Evolutionary conservation across 2,329 filamentous ascomycete species (phyloP).

Genomic region (Cordyceps javanica): DNA sequence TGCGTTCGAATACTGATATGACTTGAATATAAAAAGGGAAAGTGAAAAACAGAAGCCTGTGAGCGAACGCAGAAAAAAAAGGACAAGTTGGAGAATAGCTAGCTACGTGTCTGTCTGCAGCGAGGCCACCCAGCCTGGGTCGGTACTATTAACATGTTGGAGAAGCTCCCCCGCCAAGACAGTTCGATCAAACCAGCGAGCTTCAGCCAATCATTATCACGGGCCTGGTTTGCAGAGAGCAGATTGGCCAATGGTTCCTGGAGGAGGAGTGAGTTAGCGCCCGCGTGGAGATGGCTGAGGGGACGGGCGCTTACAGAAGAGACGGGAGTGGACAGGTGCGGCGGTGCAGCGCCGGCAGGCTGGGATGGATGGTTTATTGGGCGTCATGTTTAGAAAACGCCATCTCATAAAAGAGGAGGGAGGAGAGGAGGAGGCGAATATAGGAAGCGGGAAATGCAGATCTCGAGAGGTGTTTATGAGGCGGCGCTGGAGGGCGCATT

Average conservation of each 20-base stretch:
- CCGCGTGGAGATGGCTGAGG: background rate
- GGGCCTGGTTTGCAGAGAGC: background rate
- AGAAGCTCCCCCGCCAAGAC: background rate
- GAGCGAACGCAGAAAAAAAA: background rate
- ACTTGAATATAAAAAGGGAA: background rate
- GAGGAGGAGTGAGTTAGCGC: background rate
- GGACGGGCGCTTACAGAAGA: slow-evolving; percentile 2
- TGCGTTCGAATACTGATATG: too few species aligned
- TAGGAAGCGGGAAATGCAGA: too few species aligned
- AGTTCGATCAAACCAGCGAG: background rate
- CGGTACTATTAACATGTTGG: background rate
- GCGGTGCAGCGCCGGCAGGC: background rate
- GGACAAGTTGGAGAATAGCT: background rate
- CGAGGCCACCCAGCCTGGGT: too few species aligned
- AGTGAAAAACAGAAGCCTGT: background rate
- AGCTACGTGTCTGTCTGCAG: background rate
- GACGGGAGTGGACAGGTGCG: background rate
- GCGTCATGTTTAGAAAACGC: too few species aligned
- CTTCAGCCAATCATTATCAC: background rate
- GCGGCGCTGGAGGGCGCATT: too few species aligned
- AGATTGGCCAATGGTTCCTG: background rate
- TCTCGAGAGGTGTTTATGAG: too few species aligned
- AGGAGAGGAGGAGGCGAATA: too few species aligned
- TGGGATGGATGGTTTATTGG: too few species aligned
- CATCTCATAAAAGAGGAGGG: too few species aligned